Evolutionary conservation across 169 alveolate species (phyloP), one percentile per base, ranked within the genome.

Genomic region (Theileria parva): DNA sequence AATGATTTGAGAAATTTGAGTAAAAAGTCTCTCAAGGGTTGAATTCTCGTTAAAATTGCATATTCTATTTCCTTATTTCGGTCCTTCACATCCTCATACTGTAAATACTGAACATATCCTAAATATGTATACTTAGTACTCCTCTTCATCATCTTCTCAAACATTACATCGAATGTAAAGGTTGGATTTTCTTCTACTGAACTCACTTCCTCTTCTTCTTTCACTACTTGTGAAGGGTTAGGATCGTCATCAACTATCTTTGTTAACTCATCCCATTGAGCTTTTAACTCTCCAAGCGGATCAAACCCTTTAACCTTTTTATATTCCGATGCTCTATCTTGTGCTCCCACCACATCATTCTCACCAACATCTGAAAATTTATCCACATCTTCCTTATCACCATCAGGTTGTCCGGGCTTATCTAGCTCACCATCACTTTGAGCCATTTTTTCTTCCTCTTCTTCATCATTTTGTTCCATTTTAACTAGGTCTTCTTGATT

Each of bases 11-110:
- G 34, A 28, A 81, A 76, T 79, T 75, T 81, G 39, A 81, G 66
- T 71, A 77, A 44, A 27, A 70, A 81, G 23, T 81, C 79, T 28
- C 74, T 80, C 85, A 81, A 53, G 37, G 88, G 88, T 48, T 68
- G 64, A 48, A 81, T 37, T 51, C 88, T 68, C n/a, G 37, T 61
- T 73, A 70, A 70, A 48, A 74, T 74, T 21, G 85, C 85, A 19
- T 81, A 66, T 19, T 81, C 88, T 25, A 75, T 68, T 30, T 81
- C 88, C 13, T 70, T 74, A n/a, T 9, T 81, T 25, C 88, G 71
- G 64, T 81, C 85, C 32, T 64, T 66, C 27, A 30, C 44, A 4
- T n/a, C 30, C 21, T 17, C 51, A 30, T 15, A 23, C 37, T 74
- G 76, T 13, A 81, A 12, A 39, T 39, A 27, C 37, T 68, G 74